A percentile compares a stretch with the other conserved stretches of the same genome.
phyloP scores from a whole-genome alignment of 2,329 filamentous ascomycete species.

The Cytospora piceae region DNA sequence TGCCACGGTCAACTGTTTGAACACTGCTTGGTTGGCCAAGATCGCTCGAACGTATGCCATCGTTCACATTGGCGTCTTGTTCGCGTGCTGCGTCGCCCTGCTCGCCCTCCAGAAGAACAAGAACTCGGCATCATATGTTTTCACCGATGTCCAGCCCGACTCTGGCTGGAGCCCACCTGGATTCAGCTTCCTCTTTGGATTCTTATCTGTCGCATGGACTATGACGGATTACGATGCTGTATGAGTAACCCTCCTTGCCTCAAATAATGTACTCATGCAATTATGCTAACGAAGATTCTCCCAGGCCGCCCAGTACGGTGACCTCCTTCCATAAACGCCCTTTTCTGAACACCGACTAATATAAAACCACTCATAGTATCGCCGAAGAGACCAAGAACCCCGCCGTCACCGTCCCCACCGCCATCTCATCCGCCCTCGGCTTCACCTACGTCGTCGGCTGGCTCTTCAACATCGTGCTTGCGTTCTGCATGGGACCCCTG shows the following conservation, averaged over 20 bases:
- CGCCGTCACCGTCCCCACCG: constrained; percentile 49
- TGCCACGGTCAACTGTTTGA: constrained; percentile 55
- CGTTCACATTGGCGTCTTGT: constrained; percentile 54
- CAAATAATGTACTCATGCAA: constrained; percentile 42
- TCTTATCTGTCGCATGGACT: constrained; percentile 59
- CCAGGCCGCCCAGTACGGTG: background rate
- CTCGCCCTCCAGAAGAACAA: constrained; percentile 53
- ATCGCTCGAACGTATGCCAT: constrained; percentile 59
- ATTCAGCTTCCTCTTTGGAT: constrained; percentile 59
- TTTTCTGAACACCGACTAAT: background rate
- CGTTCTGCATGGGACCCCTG: constrained; percentile 55
- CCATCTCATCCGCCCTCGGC: constrained; percentile 58
- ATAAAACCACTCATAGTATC: constrained; percentile 37
- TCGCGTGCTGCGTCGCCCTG: constrained; percentile 54
- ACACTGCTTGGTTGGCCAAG: constrained; percentile 60
- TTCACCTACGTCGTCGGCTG: constrained; percentile 60
- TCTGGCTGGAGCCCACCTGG: constrained; percentile 57
- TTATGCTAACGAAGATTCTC: constrained; percentile 20
- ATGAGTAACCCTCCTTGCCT: background rate
- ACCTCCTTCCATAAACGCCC: background rate
- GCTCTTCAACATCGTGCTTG: constrained; percentile 62
- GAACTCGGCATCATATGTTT: constrained; percentile 56
- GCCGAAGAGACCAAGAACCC: constrained; percentile 50
- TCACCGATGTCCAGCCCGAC: constrained; percentile 51
- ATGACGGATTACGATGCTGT: constrained; percentile 32